Evolutionary conservation across 2,329 filamentous ascomycete species (phyloP).

Genomic region (Epichloe uncinata): DNA sequence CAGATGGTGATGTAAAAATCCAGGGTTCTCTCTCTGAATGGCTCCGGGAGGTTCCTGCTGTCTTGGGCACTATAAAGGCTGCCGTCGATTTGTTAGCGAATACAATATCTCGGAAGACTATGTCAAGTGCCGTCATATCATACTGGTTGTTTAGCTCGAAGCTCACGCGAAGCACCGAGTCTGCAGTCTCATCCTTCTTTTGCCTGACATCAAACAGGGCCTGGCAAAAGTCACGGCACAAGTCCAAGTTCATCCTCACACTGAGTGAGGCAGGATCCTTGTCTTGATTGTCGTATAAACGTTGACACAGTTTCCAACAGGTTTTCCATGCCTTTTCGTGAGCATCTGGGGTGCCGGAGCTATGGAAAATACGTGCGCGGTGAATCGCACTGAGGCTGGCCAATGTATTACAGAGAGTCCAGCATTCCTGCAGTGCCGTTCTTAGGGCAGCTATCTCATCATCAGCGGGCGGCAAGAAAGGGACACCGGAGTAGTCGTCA

Average conservation of each 20-base stretch:
- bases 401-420: slow-evolving; percentile 86
- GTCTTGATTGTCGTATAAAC: slow-evolving; percentile 69
- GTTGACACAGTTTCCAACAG: slow-evolving; percentile 87
- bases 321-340: slow-evolving; percentile 87
- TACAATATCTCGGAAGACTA: not conserved
- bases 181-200: slow-evolving; percentile 62
- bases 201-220: slow-evolving; percentile 76
- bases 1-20: slow-evolving; percentile 93
- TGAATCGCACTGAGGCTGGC: slow-evolving; percentile 76
- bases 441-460: slow-evolving; percentile 56
- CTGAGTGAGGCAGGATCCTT: slow-evolving; percentile 53
- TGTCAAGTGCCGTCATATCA: slow-evolving; percentile 11
- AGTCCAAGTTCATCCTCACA: slow-evolving; percentile 63
- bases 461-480: slow-evolving; percentile 31
- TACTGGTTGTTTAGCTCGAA: slow-evolving; percentile 91
- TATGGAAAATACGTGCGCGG: slow-evolving; percentile 64
- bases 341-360: slow-evolving; percentile 57
- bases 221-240: slow-evolving; percentile 87
- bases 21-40: slow-evolving; percentile 76
- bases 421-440: slow-evolving; percentile 73
- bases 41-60: slow-evolving; percentile 60
- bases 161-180: slow-evolving; percentile 81
- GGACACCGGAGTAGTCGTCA: slow-evolving; percentile 28
- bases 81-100: not conserved
- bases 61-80: slow-evolving; percentile 85